Evolutionary conservation across 345 rosid genomes (phyloP).

Genomic region (Populus simonii): DNA sequence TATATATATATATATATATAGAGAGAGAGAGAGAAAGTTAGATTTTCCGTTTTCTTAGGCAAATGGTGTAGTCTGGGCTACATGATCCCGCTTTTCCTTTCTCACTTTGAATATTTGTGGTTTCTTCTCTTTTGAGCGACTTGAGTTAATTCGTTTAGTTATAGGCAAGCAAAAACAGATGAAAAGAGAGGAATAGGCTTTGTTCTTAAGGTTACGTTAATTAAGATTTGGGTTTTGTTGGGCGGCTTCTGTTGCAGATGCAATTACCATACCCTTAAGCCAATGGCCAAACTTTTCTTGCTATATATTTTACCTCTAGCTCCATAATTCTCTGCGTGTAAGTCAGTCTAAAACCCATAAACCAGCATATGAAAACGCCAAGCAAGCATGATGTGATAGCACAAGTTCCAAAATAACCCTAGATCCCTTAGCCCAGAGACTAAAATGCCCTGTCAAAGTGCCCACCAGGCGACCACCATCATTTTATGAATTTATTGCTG

Average conservation of each 20-base stretch:
- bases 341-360: background rate
- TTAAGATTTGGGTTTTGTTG: constrained; percentile 7
- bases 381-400: background rate
- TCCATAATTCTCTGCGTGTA: background rate
- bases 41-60: constrained; percentile 19
- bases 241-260: constrained; percentile 53
- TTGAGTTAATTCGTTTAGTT: constrained; percentile 20
- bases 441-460: background rate
- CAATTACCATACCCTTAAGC: constrained; percentile 42
- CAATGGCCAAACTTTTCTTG: background rate
- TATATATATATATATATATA: no score
- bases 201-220: constrained; percentile 45
- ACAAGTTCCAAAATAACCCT: background rate
- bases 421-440: background rate
- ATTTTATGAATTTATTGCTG: background rate
- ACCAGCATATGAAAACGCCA: background rate
- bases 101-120: background rate
- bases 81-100: constrained; percentile 21
- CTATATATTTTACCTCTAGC: constrained; percentile 18
- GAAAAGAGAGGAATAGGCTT: constrained; percentile 15
- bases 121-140: constrained; percentile 38
- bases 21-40: background rate
- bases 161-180: constrained; percentile 18
- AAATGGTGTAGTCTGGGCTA: constrained; percentile 21
- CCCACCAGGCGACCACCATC: background rate